These are phyloP conservation scores for Candolleomyces efflorescens DNA, from an alignment of 768 basidiomycete species.

Conservation along the genomic window DNA sequence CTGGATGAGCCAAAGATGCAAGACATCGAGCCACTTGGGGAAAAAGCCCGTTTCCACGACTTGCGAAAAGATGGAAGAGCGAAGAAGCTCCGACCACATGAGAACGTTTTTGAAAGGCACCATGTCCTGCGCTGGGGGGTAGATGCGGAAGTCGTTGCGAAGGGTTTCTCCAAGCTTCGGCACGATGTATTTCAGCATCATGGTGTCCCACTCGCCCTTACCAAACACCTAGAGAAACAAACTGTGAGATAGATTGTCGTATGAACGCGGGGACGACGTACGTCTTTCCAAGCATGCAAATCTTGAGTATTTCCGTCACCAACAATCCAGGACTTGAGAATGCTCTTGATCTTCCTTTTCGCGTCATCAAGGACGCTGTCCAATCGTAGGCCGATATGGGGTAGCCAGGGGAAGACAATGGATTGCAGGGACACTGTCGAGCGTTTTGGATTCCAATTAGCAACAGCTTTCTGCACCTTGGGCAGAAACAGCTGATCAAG, in stretches of 20 bases:
- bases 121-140: constrained; percentile 90
- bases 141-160: constrained; percentile 83
- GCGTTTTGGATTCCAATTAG: constrained; percentile 73
- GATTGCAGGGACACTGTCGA: constrained; percentile 60
- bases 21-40: constrained; percentile 91
- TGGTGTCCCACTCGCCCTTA: constrained; percentile 80
- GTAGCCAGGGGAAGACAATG: constrained; percentile 95
- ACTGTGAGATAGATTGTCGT: neutral
- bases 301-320: constrained; percentile 75
- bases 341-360: constrained; percentile 75
- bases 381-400: constrained; percentile 76
- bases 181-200: constrained; percentile 86
- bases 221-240: constrained; percentile 58
- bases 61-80: constrained; percentile 73
- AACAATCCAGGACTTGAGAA: constrained; percentile 72
- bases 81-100: constrained; percentile 71
- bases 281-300: constrained; percentile 77
- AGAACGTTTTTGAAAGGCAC: constrained; percentile 72
- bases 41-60: constrained; percentile 91
- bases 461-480: constrained; percentile 80
- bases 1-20: constrained; percentile 92
- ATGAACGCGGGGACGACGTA: constrained; percentile 29
- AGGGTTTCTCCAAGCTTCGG: constrained; percentile 84
- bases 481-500: constrained; percentile 95
- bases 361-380: constrained; percentile 88